Conservation (phyloP, 345 rosid genomes). For the Microthlaspi erraticum region DNA sequence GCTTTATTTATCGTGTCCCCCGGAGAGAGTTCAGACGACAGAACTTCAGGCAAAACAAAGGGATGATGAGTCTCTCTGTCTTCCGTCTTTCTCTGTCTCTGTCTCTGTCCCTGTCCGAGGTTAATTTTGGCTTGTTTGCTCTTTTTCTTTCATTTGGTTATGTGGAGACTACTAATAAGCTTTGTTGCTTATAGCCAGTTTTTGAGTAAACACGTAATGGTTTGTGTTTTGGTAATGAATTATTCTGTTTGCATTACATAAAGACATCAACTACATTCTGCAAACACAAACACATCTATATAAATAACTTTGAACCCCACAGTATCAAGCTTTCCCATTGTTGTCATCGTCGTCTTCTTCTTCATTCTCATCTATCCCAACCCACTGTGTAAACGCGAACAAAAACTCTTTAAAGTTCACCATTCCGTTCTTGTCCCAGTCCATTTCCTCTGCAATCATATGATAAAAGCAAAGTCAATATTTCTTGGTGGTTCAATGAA, state of each 20-base stretch:
- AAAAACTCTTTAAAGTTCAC: slow-evolving; percentile 95
- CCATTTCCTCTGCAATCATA: slow-evolving; percentile 94
- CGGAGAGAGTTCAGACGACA: slow-evolving; percentile 37
- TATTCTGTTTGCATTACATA: slow-evolving; percentile 37
- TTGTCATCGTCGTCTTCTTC: slow-evolving; percentile 56
- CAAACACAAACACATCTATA: background rate
- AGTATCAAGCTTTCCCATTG: slow-evolving; percentile 25
- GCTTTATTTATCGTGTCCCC: slow-evolving; percentile 31
- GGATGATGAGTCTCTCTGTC: slow-evolving; percentile 32
- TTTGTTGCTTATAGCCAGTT: slow-evolving; percentile 35
- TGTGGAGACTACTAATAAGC: slow-evolving; percentile 34
- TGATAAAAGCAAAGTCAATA: slow-evolving; percentile 3
- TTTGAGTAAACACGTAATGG: slow-evolving; percentile 28
- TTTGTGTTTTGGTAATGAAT: slow-evolving; percentile 39
- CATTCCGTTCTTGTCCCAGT: slow-evolving; percentile 96
- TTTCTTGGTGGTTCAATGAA: background rate
- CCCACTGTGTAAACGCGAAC: slow-evolving; percentile 93
- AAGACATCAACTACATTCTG: slow-evolving; percentile 22
- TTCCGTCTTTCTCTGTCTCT: slow-evolving; percentile 15
- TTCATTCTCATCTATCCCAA: slow-evolving; percentile 78
- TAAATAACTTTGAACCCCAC: slow-evolving; percentile 2
- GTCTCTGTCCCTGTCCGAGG: slow-evolving; percentile 34
- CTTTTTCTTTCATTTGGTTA: slow-evolving; percentile 22
- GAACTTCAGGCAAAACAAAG: slow-evolving; percentile 21
- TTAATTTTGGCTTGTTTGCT: slow-evolving; percentile 36